Evolutionary conservation across 2,329 filamentous ascomycete species (phyloP).

Genomic region (Malbranchea cinnamomea): DNA sequence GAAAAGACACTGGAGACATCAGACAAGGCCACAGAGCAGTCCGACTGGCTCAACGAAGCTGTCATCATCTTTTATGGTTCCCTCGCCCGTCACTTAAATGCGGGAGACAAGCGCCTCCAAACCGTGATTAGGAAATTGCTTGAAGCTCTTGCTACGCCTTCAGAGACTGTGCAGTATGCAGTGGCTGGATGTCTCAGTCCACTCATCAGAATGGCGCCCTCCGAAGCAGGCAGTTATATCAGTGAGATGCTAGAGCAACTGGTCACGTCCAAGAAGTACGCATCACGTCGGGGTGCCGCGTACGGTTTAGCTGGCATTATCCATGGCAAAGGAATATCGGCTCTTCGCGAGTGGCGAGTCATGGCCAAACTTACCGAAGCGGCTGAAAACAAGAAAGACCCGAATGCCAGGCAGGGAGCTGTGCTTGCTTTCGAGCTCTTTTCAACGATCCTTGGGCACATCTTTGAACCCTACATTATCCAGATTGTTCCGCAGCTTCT

Average conservation of each 20-base stretch:
- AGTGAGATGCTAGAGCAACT: conserved; percentile 66
- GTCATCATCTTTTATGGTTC: conserved; percentile 97
- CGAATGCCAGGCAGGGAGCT: conserved; percentile 74
- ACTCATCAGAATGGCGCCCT: conserved; percentile 64
- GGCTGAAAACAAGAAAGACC: conserved; percentile 89
- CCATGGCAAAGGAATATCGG: conserved; percentile 68
- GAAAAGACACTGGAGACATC: conserved; percentile 76
- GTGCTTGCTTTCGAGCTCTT: conserved; percentile 84
- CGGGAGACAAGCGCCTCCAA: conserved; percentile 75
- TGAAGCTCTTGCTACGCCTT: conserved; percentile 79
- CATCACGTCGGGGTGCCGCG: conserved; percentile 79
- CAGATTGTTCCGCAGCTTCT: conserved; percentile 87
- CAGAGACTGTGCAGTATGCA: conserved; percentile 91
- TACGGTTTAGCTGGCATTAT: conserved; percentile 89
- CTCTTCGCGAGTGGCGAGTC: conserved; percentile 72
- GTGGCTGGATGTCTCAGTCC: conserved; percentile 89
- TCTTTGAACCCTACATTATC: conserved; percentile 94
- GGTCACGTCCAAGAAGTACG: conserved; percentile 80
- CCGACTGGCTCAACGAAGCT: conserved; percentile 88
- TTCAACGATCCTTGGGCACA: conserved; percentile 66
- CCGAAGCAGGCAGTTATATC: conserved; percentile 67
- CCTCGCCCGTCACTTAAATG: conserved; percentile 68
- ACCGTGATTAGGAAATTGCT: conserved; percentile 77
- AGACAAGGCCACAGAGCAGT: conserved; percentile 63
- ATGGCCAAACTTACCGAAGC: conserved; percentile 66